Conservation (phyloP, 192 early-diverging fungal species). For the Coemansia sp. region DNA sequence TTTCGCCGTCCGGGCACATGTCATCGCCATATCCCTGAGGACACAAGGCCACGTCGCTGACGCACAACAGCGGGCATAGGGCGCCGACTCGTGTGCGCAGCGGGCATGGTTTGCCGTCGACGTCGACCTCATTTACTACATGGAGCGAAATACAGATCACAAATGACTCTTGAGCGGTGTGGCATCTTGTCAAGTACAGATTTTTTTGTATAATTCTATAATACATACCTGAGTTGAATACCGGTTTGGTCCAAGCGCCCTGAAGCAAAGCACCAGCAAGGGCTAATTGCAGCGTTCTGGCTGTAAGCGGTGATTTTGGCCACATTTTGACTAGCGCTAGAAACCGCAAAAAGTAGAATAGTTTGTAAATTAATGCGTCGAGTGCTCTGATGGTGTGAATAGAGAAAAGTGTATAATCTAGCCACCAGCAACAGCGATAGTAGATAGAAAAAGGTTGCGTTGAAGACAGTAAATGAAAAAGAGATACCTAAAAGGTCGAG, state of each 20-base stretch:
- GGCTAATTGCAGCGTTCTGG: neutral
- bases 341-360: neutral
- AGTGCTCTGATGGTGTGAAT: neutral
- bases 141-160: neutral
- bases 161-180: neutral
- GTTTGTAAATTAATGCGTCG: neutral
- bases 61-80: conserved; percentile 57
- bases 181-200: neutral
- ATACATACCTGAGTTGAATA: conserved; percentile 11
- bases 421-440: neutral
- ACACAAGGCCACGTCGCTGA: conserved; percentile 45
- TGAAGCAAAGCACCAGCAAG: neutral
- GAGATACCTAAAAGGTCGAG: neutral
- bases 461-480: neutral
- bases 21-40: conserved; percentile 25
- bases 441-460: neutral
- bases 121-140: conserved; percentile 55
- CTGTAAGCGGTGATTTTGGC: neutral
- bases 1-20: conserved; percentile 43
- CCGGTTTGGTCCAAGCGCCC: conserved; percentile 7
- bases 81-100: conserved; percentile 37
- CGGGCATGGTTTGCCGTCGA: conserved; percentile 50
- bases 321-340: neutral
- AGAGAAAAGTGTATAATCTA: neutral
- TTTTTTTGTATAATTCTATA: neutral